These are phyloP conservation scores for Tulasnella sp. DNA, from an alignment of 768 basidiomycete genomes.

Conservation along the genomic window DNA sequence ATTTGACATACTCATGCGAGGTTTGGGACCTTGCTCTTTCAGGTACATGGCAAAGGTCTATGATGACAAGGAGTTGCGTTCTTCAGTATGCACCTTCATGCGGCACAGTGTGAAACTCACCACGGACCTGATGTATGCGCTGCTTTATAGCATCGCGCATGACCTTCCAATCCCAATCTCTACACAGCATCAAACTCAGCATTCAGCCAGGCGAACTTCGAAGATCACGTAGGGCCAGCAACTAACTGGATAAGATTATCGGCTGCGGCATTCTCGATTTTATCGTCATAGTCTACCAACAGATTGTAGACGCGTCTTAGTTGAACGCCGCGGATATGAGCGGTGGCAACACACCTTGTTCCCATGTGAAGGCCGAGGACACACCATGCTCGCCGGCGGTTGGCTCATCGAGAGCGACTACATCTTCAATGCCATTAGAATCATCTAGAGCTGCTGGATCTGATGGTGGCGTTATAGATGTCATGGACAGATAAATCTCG, in stretches of 20 bases:
- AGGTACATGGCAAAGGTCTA: not conserved
- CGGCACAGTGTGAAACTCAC: constrained; percentile 36
- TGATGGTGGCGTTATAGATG: too few relatives aligned
- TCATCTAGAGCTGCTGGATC: too few relatives aligned
- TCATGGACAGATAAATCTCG: too few relatives aligned
- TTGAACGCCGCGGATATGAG: too few relatives aligned
- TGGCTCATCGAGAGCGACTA: too few relatives aligned
- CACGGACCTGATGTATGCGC: constrained; percentile 52
- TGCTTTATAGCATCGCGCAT: constrained; percentile 63
- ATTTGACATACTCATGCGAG: not conserved
- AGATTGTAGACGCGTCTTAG: too few relatives aligned
- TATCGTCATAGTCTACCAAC: constrained; percentile 42
- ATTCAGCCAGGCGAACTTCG: constrained; percentile 7
- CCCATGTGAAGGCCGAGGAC: too few relatives aligned
- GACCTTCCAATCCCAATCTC: constrained; percentile 57
- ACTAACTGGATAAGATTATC: constrained; percentile 55
- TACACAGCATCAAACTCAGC: constrained; percentile 15
- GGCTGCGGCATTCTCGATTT: constrained; percentile 52
- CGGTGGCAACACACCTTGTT: too few relatives aligned
- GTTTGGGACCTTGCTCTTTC: not conserved
- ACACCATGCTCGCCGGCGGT: too few relatives aligned
- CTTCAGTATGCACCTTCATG: constrained; percentile 22
- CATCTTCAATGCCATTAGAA: too few relatives aligned
- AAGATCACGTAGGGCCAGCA: not conserved
- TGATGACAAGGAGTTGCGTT: not conserved